phyloP scores from a whole-genome alignment of 2,329 filamentous ascomycete species.

The Penicillium sp. region DNA sequence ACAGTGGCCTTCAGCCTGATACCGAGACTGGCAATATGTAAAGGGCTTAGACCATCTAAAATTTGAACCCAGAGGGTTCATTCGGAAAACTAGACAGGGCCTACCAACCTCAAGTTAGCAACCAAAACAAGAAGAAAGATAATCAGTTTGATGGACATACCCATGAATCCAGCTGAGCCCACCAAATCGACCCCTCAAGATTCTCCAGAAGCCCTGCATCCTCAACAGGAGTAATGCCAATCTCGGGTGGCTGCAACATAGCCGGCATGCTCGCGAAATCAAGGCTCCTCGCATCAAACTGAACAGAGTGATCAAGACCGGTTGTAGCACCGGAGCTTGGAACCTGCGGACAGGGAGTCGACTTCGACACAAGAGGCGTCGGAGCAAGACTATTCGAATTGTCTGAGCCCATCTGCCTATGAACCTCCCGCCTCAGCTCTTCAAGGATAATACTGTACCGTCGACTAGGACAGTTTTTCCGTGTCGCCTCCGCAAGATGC shows the following conservation, averaged over 20 bases:
- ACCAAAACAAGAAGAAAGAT: slow-evolving; percentile 2
- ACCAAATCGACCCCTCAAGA: slow-evolving; percentile 40
- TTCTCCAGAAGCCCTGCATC: slow-evolving; percentile 33
- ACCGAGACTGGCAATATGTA: neutral
- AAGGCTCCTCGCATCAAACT: slow-evolving; percentile 15
- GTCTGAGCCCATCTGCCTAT: slow-evolving; percentile 31
- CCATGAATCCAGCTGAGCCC: slow-evolving; percentile 42
- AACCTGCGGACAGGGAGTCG: neutral
- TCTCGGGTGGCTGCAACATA: slow-evolving; percentile 19
- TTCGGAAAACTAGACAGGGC: slow-evolving; percentile 35
- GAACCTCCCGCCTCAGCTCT: slow-evolving; percentile 46
- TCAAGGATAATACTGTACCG: slow-evolving; percentile 52
- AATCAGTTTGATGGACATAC: slow-evolving; percentile 19
- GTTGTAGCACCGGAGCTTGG: neutral
- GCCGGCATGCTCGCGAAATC: slow-evolving; percentile 17
- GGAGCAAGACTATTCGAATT: neutral
- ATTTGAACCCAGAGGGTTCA: slow-evolving; percentile 27
- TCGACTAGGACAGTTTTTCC: slow-evolving; percentile 48
- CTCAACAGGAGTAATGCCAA: slow-evolving; percentile 22
- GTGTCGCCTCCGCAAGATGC: slow-evolving; percentile 49
- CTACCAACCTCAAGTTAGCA: slow-evolving; percentile 15
- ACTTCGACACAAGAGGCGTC: neutral
- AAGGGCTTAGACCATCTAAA: neutral
- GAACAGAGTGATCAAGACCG: slow-evolving; percentile 1
- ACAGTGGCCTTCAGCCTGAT: neutral